Evolutionary conservation across 2,329 filamentous ascomycete species (phyloP), one percentile per base, ranked within the genome.

Genomic region (Colletotrichum tofieldiae): DNA sequence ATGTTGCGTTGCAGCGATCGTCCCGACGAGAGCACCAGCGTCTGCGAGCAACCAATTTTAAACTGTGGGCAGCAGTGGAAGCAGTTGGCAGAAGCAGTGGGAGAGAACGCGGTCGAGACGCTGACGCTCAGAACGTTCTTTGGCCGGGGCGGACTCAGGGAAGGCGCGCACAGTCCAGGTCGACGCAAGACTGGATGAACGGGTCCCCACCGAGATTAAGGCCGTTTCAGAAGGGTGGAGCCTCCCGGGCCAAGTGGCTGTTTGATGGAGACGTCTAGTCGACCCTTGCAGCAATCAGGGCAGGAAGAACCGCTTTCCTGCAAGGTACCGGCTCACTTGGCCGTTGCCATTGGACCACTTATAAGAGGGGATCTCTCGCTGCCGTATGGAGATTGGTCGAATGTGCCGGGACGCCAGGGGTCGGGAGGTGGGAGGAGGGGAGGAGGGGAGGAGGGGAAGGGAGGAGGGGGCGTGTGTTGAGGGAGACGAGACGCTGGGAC

Each of bases 201-300:
- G 60, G 71, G 61, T 72, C 67, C 56, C 71, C 72, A 73, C 73
- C 67, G 67, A 75, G 54, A 75, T 75, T 75, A 72, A 73, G 59
- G 67, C 64, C 55, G 73, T 75, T 75, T 75, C 73, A 75, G 67
- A 68, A 2, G 6, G 54, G 60, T 72, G 69, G 69, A 4, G n/a
- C 59, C 59, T 47, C 65, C 59, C 65, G 26, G 43, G 67, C 67
- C 58, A 73, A 69, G 64, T 54, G 71, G 45, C 60, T 55, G 64
- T 72, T 72, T 71, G 67, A 67, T 71, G 66, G 71, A 52, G 54
- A 54, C 52, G 51, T 60, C 49, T 58, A 66, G 51, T n/a, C 20
- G n/a, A 66, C 59, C 72, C 73, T 72, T 74, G 67, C 72, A 74
- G 73, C 73, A 74, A 75, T 75, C 71, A 74, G 60, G 49, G 71